Base-by-base conservation (phyloP, 2,329 filamentous ascomycete genomes). In the Trichoderma simmonsii region DNA sequence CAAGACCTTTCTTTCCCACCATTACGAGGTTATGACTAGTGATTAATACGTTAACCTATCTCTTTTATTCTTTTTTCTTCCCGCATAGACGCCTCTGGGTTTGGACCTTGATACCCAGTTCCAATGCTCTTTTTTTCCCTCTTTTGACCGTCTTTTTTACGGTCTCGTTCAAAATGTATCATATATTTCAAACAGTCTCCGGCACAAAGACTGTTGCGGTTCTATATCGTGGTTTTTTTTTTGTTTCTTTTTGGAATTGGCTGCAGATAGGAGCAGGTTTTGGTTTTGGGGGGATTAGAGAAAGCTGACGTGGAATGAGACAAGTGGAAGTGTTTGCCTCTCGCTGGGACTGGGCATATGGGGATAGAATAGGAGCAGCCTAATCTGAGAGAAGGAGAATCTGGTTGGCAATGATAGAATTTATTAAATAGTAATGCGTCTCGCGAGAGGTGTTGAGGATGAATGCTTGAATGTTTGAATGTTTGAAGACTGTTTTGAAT, bases 21-120 rank as follows among this genome's bases (percentile, higher is more conserved):
- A 74, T 77, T 76, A 80, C 74, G 78, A 81, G 76, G 75, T 76
- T 75, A 81, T 78, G 80, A 80, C 77, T 73, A 72, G 74, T 74
- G 76, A 76, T 78, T 81, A 80, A 80, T 81, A 75, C 21, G 36
- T 54, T 67, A 30, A 43, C 64, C 64, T 18, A 30, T 67, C 34
- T 62, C 18, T 15, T 51, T 54, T 54, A n/a, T 48, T 81, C 73
- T 80, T 76, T 76, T 74, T 77, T 64, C 70, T 61, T 73, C 72
- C 72, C 71, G 15, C 66, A 43, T 63, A 54, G 43, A 61, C 34
- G 74, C 68, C 71, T 73, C 57, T 68, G 72, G 72, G 73, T 69
- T 70, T 28, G 48, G 28, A 62, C 67, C 48, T 65, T 73, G 15
- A 70, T 59, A 73, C 56, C 57, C 36, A 61, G 39, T 62, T 62